Evolutionary conservation across 768 basidiomycete species (phyloP), one percentile per base, ranked within the genome.

Genomic region (Trametes cubensis): DNA sequence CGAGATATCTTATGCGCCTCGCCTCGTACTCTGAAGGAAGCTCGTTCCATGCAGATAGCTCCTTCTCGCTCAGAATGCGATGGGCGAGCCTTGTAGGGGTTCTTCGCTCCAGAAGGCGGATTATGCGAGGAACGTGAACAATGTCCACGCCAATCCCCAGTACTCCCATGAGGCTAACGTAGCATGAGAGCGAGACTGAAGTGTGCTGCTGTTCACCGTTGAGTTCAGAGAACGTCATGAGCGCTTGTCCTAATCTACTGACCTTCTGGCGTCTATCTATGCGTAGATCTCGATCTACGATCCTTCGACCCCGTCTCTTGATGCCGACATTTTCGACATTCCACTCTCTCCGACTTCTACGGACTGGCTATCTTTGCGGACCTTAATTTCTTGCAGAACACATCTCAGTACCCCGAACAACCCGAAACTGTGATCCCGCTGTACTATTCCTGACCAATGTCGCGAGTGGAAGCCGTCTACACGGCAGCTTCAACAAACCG

Each of bases 101-200:
- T 46, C 83, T 77, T 20, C 89, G 80, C 6, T 71, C 59, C 13
- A 90, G 67, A 25, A 94, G 68, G 21, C 80, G 71, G 21, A 73
- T 70, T 65, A 95, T 82, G 18, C 92, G 87, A 30, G 89, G 83
- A 10, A 90, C 60, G 68, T 87, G 82, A 28, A 92, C 79, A 49
- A 94, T 72, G 71, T 94, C 92, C 3, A 67, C 61, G 11, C 60
- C 60, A 18, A 61, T 55, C 18, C 60, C 60, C 6, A 90, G 75
- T 66, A 93, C 81, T 65, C 78, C 69, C 88, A 88, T 88, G 38
- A 25, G 11, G 39, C 26, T 18, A 48, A 40, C 8, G 18, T n/a
- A 21, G 18, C 57, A 55, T 52, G 62, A 46, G 53, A 44, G 47
- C 26, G 20, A 14, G n/a, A 40, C n/a, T n/a, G n/a, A n/a, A n/a